Conservation (phyloP, 257 asterid genomes). For the Lavandula angustifolia region DNA sequence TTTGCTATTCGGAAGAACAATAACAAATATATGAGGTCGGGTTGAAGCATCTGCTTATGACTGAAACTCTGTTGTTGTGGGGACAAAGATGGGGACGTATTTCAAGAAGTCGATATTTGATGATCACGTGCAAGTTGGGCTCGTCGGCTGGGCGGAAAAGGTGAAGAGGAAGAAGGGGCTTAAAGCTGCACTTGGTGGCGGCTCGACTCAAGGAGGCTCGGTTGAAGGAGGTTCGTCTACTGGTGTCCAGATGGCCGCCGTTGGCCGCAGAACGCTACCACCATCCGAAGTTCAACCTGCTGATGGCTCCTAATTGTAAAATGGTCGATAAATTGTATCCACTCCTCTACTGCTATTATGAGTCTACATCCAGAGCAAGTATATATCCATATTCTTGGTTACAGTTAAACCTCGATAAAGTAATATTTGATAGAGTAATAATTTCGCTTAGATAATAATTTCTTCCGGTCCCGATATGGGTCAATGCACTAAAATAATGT, state of each 20-base stretch:
- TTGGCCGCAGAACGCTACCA: conserved; percentile 39
- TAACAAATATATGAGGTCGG: too few relatives aligned
- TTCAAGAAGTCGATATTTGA: conserved; percentile 93
- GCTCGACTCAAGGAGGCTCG: conserved; percentile 44
- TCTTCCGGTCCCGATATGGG: too few relatives aligned
- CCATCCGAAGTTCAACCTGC: neutral
- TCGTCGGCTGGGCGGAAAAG: conserved; percentile 84
- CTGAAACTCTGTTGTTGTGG: conserved; percentile 11
- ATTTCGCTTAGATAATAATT: too few relatives aligned
- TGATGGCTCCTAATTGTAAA: conserved; percentile 24
- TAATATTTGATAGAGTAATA: too few relatives aligned
- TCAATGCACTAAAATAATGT: too few relatives aligned
- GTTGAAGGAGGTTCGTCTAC: conserved; percentile 29
- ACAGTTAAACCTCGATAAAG: too few relatives aligned
- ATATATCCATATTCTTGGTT: too few relatives aligned
- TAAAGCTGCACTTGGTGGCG: conserved; percentile 48
- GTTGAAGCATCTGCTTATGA: too few relatives aligned
- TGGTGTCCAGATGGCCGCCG: conserved; percentile 50
- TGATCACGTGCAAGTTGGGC: conserved; percentile 83
- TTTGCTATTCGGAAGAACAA: too few relatives aligned
- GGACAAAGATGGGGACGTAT: conserved; percentile 82
- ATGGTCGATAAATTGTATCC: too few relatives aligned
- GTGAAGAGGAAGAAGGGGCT: conserved; percentile 58
- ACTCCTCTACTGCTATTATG: too few relatives aligned
- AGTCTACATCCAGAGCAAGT: too few relatives aligned